Base-by-base conservation (phyloP, 345 rosid genomes). In the Trapa bicornis region DNA sequence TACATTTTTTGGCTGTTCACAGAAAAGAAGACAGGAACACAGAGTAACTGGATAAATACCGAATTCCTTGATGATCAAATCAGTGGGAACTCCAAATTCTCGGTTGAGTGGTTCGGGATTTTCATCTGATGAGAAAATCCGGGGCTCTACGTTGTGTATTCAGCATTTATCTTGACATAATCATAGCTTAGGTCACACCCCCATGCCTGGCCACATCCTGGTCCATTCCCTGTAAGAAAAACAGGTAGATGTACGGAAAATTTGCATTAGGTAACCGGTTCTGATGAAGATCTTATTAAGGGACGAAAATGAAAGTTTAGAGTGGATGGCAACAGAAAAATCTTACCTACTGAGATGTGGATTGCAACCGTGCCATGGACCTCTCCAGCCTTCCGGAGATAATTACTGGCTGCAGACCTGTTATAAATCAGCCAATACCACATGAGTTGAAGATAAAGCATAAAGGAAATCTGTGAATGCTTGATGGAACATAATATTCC, bases 171-270 rank as follows among this genome's bases (percentile, higher is more conserved):
- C 70, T 83, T 89, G 68, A 94, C 89, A 65, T 91, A 94, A 69
- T 89, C 96, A 39, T 89, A 94, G 69, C 95, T 91, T 17, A 87
- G 80, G 71, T 94, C 96, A 16, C 97, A 91, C 16, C 97, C 96
- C 91, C 96, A 89, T 0, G 97, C 97, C 68, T 83, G 84, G 16
- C 87, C 86, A 0, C 68, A 72, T 35, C 84, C 89, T n/a, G 78
- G 65, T 61, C 91, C 93, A 56, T 80, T 83, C 67, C 96, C 93
- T 87, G 78, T 67, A 61, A 68, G 16, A 53, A 35, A 43, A 29
- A n/a, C 16, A 22, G 48, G 50, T 17, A 11, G 42, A 39, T 39
- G 42, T 5, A 48, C 22, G 1, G 6, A 57, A 56, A 56, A 1
- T 42, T 47, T 17, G 13, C 29, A 1, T 2, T 32, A 60, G 29